Percentiles rank a stretch among this genome's conserved stretches.
phyloP scores from a whole-genome alignment of 2,329 filamentous ascomycete genomes.

The Diaporthe sp. region DNA sequence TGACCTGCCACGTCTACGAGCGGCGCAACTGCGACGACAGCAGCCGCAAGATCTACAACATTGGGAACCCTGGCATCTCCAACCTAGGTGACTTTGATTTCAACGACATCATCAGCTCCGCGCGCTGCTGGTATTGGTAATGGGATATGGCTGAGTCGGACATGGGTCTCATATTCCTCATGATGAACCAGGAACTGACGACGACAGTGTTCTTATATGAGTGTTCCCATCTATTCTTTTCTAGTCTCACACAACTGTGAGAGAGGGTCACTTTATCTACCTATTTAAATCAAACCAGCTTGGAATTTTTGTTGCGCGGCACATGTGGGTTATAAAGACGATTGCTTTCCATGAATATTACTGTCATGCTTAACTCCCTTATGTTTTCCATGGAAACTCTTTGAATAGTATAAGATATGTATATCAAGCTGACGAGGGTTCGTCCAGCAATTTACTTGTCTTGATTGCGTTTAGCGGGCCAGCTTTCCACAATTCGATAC shows the following conservation, averaged over 20 bases:
- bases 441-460: neutral
- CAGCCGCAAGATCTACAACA: constrained; percentile 3
- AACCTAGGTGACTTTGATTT: neutral
- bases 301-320: neutral
- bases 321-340: neutral
- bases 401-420: too few species aligned
- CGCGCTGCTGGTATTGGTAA: neutral
- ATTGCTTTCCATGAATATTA: neutral
- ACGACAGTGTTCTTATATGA: neutral
- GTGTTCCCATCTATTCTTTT: neutral
- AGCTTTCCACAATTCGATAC: neutral
- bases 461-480: neutral
- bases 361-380: neutral
- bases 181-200: neutral
- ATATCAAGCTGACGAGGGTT: neutral
- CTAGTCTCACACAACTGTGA: neutral
- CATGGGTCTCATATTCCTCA: neutral
- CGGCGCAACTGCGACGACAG: neutral
- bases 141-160: neutral
- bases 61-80: neutral
- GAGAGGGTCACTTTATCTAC: neutral
- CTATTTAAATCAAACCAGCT: neutral
- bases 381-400: neutral
- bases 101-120: constrained; percentile 12
- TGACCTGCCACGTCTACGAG: neutral